Conservation (phyloP, 306 rosid species). For the Benincasa hispida region DNA sequence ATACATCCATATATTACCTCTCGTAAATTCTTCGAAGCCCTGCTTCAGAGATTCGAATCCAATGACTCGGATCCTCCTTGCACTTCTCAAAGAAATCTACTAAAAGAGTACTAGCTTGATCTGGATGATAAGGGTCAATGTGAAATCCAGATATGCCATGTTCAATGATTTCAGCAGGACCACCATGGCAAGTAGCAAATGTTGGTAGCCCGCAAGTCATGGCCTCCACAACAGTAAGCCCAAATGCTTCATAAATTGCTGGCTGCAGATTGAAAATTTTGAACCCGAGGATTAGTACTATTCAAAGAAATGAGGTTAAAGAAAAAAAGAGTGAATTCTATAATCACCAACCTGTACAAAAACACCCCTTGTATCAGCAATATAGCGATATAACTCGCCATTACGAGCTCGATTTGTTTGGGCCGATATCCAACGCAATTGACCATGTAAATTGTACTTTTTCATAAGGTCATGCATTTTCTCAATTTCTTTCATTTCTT, state of each 20-base stretch:
- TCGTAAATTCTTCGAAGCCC: slow-evolving; percentile 82
- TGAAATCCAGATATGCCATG: slow-evolving; percentile 78
- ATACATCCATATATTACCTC: slow-evolving; percentile 21
- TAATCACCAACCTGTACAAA: slow-evolving; percentile 54
- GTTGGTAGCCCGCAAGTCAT: slow-evolving; percentile 92
- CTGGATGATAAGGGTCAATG: slow-evolving; percentile 90
- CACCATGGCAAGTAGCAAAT: slow-evolving; percentile 86
- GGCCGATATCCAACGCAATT: slow-evolving; percentile 73
- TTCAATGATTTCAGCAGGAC: slow-evolving; percentile 95
- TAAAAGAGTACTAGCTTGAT: slow-evolving; percentile 38
- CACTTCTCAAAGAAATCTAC: slow-evolving; percentile 52
- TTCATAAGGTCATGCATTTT: slow-evolving; percentile 70
- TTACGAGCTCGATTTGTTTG: slow-evolving; percentile 87
- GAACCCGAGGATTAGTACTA: background rate
- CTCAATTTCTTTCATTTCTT: slow-evolving; percentile 86
- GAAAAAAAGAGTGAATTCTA: background rate
- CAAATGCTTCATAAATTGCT: slow-evolving; percentile 94
- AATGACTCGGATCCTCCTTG: slow-evolving; percentile 55
- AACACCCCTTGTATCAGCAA: slow-evolving; percentile 80
- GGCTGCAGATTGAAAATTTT: slow-evolving; percentile 39
- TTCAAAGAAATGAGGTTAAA: background rate
- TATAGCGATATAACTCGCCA: slow-evolving; percentile 85
- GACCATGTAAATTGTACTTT: slow-evolving; percentile 45
- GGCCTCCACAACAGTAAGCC: slow-evolving; percentile 94
- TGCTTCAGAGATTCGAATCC: slow-evolving; percentile 62